Evolutionary conservation across 495 filamentous ascomycete genomes (phyloP).

Genomic region (Talaromyces ruber): DNA sequence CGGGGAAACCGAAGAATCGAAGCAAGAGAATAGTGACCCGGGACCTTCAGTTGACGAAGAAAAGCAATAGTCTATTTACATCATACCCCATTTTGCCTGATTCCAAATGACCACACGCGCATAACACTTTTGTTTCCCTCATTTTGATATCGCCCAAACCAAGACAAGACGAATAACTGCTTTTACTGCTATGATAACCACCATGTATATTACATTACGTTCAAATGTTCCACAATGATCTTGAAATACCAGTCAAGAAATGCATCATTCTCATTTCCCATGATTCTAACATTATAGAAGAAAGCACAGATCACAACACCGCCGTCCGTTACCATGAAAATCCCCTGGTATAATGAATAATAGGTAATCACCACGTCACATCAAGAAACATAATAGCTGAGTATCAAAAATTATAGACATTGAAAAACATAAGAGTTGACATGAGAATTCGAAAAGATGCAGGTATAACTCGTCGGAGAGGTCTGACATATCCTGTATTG

Average conservation of each 20-base stretch:
- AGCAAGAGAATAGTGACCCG: background rate
- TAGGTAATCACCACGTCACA: background rate
- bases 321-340: background rate
- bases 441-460: background rate
- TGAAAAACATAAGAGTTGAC: background rate
- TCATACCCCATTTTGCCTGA: background rate
- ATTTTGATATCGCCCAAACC: background rate
- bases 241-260: background rate
- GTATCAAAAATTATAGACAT: background rate
- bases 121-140: background rate
- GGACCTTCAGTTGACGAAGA: background rate
- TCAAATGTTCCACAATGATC: background rate
- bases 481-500: background rate
- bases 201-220: background rate
- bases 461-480: background rate
- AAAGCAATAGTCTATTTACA: background rate
- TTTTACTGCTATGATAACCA: background rate
- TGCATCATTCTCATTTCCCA: background rate
- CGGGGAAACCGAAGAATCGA: conserved; percentile 1
- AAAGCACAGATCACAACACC: background rate
- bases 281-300: background rate
- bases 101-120: background rate
- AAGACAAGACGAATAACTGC: background rate
- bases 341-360: background rate
- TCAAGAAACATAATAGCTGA: background rate